A percentile compares a stretch with the other conserved stretches of the same genome.
Conservation (phyloP, 2,329 filamentous ascomycete species). For the Pseudogymnoascus sp. region DNA sequence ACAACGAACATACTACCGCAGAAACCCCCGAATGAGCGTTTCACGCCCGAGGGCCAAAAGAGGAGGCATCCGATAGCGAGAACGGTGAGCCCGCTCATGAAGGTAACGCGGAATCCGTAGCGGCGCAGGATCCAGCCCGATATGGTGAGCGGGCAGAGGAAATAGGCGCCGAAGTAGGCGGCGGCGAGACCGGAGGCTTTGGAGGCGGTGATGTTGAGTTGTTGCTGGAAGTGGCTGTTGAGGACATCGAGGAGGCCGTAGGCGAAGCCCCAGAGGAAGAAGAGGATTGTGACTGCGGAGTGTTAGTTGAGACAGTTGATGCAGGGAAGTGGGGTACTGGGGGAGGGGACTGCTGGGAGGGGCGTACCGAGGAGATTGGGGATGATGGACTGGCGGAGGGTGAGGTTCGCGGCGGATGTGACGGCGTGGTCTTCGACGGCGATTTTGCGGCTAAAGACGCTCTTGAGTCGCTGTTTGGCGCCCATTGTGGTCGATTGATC, state of each 20-base stretch:
- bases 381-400: conserved; percentile 35
- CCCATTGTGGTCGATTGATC: not conserved
- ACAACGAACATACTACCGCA: conserved; percentile 49
- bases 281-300: conserved; percentile 42
- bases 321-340: not conserved
- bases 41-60: conserved; percentile 47
- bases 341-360: not conserved
- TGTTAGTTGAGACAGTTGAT: not conserved
- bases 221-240: conserved; percentile 34
- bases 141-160: conserved; percentile 57
- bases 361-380: conserved; percentile 31
- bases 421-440: conserved; percentile 5
- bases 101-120: conserved; percentile 55
- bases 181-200: conserved; percentile 15
- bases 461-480: not conserved
- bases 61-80: conserved; percentile 53
- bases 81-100: conserved; percentile 57
- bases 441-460: not conserved
- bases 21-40: conserved; percentile 37
- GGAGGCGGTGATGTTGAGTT: conserved; percentile 26
- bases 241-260: conserved; percentile 35
- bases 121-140: conserved; percentile 58
- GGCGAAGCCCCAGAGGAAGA: conserved; percentile 43
- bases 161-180: conserved; percentile 47
- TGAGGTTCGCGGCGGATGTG: conserved; percentile 35